Evolutionary conservation across 345 rosid species (phyloP).

Genomic region (Hibiscus tridactylites): DNA sequence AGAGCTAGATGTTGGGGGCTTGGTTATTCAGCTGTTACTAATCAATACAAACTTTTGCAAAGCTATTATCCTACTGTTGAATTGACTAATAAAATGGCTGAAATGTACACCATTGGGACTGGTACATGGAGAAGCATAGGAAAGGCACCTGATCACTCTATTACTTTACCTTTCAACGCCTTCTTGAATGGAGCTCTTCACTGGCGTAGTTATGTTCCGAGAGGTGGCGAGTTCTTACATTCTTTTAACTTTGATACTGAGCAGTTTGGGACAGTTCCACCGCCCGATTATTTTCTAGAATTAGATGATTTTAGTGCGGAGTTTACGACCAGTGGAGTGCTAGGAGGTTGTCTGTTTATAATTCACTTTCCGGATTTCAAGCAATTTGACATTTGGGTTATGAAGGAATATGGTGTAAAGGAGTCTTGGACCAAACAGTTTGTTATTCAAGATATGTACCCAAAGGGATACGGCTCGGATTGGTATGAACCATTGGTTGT

Average conservation of each 20-base stretch:
- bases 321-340: slow-evolving; percentile 3
- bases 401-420: slow-evolving; percentile 14
- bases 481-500: neutral
- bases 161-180: slow-evolving; percentile 8
- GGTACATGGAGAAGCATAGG: slow-evolving; percentile 15
- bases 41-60: slow-evolving; percentile 13
- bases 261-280: slow-evolving; percentile 3
- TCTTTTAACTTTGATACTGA: slow-evolving; percentile 8
- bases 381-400: slow-evolving; percentile 7
- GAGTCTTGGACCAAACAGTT: slow-evolving; percentile 20
- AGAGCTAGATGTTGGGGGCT: slow-evolving; percentile 5
- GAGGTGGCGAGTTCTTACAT: neutral
- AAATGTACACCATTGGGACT: slow-evolving; percentile 11
- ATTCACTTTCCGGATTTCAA: neutral
- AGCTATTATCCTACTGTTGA: slow-evolving; percentile 1
- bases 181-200: no score
- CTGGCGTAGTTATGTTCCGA: no score
- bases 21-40: slow-evolving; percentile 9
- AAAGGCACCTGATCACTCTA: neutral
- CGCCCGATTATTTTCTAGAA: neutral
- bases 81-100: neutral
- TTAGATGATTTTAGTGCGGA: neutral
- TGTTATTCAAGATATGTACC: slow-evolving; percentile 8
- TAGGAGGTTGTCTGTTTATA: slow-evolving; percentile 8
- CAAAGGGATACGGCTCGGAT: neutral